Evolutionary conservation across 768 basidiomycete genomes (phyloP).

Genomic region (Chalciporus piperatus): DNA sequence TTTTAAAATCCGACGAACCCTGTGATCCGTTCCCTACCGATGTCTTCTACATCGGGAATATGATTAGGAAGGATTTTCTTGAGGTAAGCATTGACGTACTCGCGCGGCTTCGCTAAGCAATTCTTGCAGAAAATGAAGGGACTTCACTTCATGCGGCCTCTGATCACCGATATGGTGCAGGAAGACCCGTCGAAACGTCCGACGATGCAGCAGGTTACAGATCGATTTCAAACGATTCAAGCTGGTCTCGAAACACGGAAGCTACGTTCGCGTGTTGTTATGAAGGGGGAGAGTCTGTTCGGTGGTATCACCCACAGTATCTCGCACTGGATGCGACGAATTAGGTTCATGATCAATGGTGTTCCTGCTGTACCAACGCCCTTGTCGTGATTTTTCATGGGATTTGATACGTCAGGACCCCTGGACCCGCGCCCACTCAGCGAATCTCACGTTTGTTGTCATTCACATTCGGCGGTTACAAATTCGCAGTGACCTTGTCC

Average conservation of each 20-base stretch:
- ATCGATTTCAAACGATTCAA: conserved; percentile 25
- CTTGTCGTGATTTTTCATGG: too few relatives aligned
- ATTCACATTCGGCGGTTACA: too few relatives aligned
- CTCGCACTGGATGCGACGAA: conserved; percentile 24
- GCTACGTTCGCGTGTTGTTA: conserved; percentile 28
- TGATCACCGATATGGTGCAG: conserved; percentile 39
- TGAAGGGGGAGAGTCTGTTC: background rate
- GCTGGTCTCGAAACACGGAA: conserved; percentile 19
- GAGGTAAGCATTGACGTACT: conserved; percentile 18
- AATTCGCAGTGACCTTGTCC: too few relatives aligned
- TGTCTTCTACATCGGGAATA: conserved; percentile 41
- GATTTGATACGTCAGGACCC: too few relatives aligned
- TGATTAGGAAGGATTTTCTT: conserved; percentile 30
- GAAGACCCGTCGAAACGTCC: conserved; percentile 37
- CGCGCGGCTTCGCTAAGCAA: background rate
- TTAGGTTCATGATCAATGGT: conserved; percentile 13
- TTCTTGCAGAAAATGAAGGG: background rate
- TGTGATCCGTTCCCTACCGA: conserved; percentile 42
- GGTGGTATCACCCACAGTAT: conserved; percentile 3
- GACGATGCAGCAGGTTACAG: conserved; percentile 35
- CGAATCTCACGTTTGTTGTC: too few relatives aligned
- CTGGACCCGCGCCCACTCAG: too few relatives aligned
- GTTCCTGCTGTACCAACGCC: conserved; percentile 20
- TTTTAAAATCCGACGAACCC: conserved; percentile 14
- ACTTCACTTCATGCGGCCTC: conserved; percentile 32